Evolutionary conservation across 345 rosid genomes (phyloP), one percentile per base, ranked within the genome.

Genomic region (Brassica nigra): DNA sequence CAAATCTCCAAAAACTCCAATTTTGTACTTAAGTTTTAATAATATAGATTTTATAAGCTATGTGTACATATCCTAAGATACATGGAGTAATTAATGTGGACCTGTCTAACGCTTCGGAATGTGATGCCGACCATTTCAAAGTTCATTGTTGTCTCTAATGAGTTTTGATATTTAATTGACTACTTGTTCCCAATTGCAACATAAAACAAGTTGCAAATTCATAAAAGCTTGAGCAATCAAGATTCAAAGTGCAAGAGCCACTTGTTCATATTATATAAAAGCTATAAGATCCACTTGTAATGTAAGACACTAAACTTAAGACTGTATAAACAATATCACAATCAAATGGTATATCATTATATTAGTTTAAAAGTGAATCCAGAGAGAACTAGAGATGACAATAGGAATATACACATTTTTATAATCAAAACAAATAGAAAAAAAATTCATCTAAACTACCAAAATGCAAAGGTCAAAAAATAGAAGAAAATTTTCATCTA

Each of bases 151-250:
- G 29, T 58, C 61, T 39, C 18, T 10, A 39, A 16, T 39, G 68
- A 68, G 15, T 44, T 68, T 28, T 29, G 20, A 29, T 76, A 76
- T 39, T 59, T 42, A 30, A 59, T 18, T 18, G 47, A 28, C 79
- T 76, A 58, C 16, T 68, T 68, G 74, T 42, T 11, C 58, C 34
- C 34, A 42, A 2, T 59, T 68, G 34, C 62, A 76, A 42, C 74
- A 1, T 47, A 68, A 76, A 39, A 68, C 74, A 68, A 76, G 74
- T 68, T 59, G 74, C 62, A 29, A 39, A 37, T 16, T 76, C 30
- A 39, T 39, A 37, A 76, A 67, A 55, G 59, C 44, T 58, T 18
- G 4, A 29, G 9, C 59, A 67, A 67, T 68, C 29, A 76, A 58
- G 58, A 76, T 76, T 68, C 30, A 76, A 66, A 67, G 73, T 67